phyloP scores from a whole-genome alignment of 306 rosid genomes.

The Acacia confusa region DNA sequence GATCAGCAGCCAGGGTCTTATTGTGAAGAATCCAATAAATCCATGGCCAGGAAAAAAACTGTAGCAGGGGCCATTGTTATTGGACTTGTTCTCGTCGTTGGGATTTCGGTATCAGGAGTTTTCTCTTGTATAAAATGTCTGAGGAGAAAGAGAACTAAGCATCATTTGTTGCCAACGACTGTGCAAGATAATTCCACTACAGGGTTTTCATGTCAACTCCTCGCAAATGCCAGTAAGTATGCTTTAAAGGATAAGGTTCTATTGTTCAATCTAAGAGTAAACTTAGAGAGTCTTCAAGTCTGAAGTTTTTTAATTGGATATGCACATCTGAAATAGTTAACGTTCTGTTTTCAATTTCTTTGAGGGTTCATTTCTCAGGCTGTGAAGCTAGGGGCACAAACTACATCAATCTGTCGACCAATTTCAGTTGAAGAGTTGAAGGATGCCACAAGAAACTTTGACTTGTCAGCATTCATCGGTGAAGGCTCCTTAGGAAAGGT shows the following conservation, averaged over 20 bases:
- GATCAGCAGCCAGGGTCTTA: constrained; percentile 53
- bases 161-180: constrained; percentile 45
- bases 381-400: constrained; percentile 63
- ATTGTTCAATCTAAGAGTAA: not conserved
- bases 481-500: constrained; percentile 84
- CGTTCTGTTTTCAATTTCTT: not conserved
- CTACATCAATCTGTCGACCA: constrained; percentile 45
- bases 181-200: constrained; percentile 50
- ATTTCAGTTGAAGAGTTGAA: constrained; percentile 66
- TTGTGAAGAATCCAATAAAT: constrained; percentile 47
- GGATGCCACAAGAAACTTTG: constrained; percentile 69
- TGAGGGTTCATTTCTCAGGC: constrained; percentile 72
- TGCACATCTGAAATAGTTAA: constrained; percentile 14
- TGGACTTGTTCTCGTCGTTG: constrained; percentile 47
- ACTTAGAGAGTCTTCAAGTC: not conserved
- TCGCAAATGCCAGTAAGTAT: constrained; percentile 77
- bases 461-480: constrained; percentile 54
- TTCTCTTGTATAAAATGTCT: constrained; percentile 42
- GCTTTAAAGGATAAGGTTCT: not conserved
- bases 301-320: not conserved
- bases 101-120: constrained; percentile 47
- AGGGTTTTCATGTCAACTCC: constrained; percentile 57
- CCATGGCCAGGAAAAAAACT: constrained; percentile 37
- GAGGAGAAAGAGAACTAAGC: constrained; percentile 30
- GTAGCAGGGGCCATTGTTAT: constrained; percentile 37